Conservation (phyloP, 129 eudicot genomes). For the Scalesia atractyloides region DNA sequence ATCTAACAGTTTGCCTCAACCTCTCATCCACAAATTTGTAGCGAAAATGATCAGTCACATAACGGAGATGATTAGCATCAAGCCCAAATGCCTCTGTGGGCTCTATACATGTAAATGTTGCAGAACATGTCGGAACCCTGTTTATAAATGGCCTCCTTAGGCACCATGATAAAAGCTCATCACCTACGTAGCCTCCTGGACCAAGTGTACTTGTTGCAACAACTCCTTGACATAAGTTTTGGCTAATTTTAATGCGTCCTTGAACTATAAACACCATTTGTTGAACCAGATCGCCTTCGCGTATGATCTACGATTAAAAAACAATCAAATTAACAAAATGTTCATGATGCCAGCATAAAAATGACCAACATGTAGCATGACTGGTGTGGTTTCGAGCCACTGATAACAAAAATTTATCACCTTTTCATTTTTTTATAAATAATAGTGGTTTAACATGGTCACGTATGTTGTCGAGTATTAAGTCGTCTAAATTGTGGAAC, state of each 20-base stretch:
- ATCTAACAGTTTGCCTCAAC: slow-evolving; percentile 66
- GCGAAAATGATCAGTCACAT: slow-evolving; percentile 83
- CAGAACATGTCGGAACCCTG: slow-evolving; percentile 78
- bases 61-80: slow-evolving; percentile 65
- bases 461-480: slow-evolving; percentile 90
- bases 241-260: slow-evolving; percentile 73
- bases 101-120: slow-evolving; percentile 76
- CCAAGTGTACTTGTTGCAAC: slow-evolving; percentile 68
- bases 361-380: background rate
- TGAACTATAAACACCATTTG: slow-evolving; percentile 79
- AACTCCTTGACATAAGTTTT: slow-evolving; percentile 75
- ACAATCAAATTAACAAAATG: background rate
- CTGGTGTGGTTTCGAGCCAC: background rate
- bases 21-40: slow-evolving; percentile 85
- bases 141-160: slow-evolving; percentile 74
- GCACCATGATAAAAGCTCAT: slow-evolving; percentile 92
- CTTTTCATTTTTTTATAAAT: slow-evolving; percentile 82
- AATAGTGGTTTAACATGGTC: slow-evolving; percentile 83
- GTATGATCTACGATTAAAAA: slow-evolving; percentile 52
- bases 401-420: slow-evolving; percentile 28
- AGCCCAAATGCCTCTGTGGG: slow-evolving; percentile 80
- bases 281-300: slow-evolving; percentile 91
- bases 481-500: slow-evolving; percentile 81
- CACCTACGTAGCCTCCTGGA: slow-evolving; percentile 89
- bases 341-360: background rate